Conservation (phyloP, 2,329 filamentous ascomycete species). For the Epichloe scottii region DNA sequence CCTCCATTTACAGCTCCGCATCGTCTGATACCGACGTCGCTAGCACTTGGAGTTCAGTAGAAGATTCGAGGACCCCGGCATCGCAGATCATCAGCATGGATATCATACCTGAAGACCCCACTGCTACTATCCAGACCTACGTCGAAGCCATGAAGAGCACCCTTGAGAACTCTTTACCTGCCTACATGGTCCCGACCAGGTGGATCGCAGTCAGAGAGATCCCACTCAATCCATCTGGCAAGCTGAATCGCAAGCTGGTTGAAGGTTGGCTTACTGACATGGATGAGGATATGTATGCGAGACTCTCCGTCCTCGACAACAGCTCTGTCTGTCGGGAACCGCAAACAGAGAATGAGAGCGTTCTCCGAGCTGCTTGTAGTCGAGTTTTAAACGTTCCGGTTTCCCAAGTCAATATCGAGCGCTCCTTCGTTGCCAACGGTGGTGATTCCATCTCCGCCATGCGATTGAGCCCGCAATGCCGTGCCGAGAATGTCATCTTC, state of each 20-base stretch:
- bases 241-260: conserved; percentile 8
- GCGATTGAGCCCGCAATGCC: conserved; percentile 25
- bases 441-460: conserved; percentile 34
- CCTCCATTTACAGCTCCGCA: neutral
- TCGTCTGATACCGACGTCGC: neutral
- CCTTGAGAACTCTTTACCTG: conserved; percentile 7
- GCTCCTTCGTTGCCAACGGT: conserved; percentile 27
- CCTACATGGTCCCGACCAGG: conserved; percentile 10
- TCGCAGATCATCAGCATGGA: neutral
- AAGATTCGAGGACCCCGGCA: neutral
- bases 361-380: conserved; percentile 21
- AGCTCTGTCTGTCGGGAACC: neutral
- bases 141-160: conserved; percentile 4
- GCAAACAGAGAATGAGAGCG: conserved; percentile 1
- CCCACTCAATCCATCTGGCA: conserved; percentile 9
- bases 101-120: neutral
- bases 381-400: conserved; percentile 26
- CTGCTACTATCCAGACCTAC: neutral
- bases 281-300: neutral
- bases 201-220: conserved; percentile 9
- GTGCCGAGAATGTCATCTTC: conserved; percentile 17
- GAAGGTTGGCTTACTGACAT: neutral
- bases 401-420: conserved; percentile 16
- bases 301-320: neutral
- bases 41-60: neutral